Evolutionary conservation across 2,329 filamentous ascomycete species (phyloP), one percentile per base, ranked within the genome.

Genomic region (Scytalidium sp.): DNA sequence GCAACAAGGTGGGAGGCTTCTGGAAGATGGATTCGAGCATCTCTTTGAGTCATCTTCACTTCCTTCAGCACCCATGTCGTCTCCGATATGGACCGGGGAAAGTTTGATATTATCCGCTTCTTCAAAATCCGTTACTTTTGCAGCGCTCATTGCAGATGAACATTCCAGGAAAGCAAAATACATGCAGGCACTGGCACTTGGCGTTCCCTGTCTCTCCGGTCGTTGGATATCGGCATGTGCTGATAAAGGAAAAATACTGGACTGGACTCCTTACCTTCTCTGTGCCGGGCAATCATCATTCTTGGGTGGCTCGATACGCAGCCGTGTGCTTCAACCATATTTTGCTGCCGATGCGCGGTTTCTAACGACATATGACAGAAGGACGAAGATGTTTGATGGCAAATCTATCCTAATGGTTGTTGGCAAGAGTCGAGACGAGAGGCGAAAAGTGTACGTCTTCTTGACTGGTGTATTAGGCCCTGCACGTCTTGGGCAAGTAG

Each of bases 91-190:
- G 46, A 60, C 49, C 1, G 56, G 64, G 17, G 49, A 53, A 1
- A 61, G 67, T 2, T 69, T 94, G 17, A 72, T 67, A 1, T 74
- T 95, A 1, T 81, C 72, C 2, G 56, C 73, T 10, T 66, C 73
- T 19, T 79, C 79, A 19, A 62, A 71, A 29, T 70, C 77, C 2
- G 73, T 84, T 1, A 86, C 89, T 0, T 97, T 99, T 63, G 84
- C 88, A 0, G 92, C 90, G 3, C 73, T 97, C 13, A 88, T 99
- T 52, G 87, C 92, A 0, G 90, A 97, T 62, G 81, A 83, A 3
- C 88, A 96, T 65, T 94, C 88, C 6, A 84, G 93, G 43, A 91
- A 90, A 55, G 81, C 85, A 45, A 99, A 97, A 65, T 97, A 94
- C 67, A 88, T 97, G 77, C 92, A 97, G 70, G 94, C 94, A 0